Conservation (phyloP, 345 rosid genomes). For the Punica granatum region DNA sequence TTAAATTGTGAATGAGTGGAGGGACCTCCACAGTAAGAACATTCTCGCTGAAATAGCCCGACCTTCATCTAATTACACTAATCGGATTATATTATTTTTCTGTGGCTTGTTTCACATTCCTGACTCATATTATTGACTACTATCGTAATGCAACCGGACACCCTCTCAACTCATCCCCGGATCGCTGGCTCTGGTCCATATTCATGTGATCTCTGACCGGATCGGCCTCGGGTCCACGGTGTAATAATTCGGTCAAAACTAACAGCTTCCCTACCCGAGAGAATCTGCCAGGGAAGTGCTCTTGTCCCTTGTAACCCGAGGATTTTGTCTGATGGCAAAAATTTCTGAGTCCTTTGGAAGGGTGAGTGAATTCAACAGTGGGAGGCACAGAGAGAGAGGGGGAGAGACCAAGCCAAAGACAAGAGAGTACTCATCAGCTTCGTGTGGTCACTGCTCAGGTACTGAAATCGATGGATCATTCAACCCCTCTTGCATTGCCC, state of each 20-base stretch:
- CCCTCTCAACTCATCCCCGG: too few relatives aligned
- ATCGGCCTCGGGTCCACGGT: background rate
- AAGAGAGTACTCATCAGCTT: constrained; percentile 1
- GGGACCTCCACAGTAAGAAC: background rate
- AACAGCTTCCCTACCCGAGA: background rate
- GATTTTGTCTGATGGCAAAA: background rate
- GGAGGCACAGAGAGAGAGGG: background rate
- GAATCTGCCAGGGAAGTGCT: background rate
- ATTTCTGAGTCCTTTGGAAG: background rate
- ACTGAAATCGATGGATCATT: constrained; percentile 3
- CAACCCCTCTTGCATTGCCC: background rate
- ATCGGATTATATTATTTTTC: too few relatives aligned
- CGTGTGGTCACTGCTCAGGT: background rate
- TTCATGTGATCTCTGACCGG: background rate
- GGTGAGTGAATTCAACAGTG: background rate
- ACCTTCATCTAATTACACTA: too few relatives aligned
- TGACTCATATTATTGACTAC: background rate
- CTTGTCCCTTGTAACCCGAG: background rate
- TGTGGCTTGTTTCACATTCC: too few relatives aligned
- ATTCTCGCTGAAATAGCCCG: background rate
- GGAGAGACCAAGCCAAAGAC: background rate
- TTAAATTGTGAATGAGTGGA: background rate
- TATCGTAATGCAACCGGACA: too few relatives aligned
- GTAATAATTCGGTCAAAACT: background rate
- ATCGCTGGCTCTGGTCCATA: background rate